Evolutionary conservation across 345 rosid species (phyloP).

Genomic region (Arabidopsis thaliana): DNA sequence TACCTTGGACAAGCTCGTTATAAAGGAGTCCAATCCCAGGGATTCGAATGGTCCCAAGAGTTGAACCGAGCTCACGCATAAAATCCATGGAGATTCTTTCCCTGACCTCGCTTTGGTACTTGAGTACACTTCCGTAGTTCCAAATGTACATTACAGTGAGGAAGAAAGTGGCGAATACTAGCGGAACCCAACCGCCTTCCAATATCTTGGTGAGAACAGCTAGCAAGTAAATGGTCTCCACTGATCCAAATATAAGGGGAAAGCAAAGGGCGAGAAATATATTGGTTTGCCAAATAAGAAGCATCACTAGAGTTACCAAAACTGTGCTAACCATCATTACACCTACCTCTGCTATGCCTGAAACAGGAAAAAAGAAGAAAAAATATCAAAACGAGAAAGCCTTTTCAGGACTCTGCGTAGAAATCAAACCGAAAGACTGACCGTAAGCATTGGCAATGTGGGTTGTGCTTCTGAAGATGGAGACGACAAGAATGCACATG

Average conservation of each 20-base stretch:
- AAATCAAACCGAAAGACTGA: constrained; percentile 38
- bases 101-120: constrained; percentile 90
- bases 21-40: constrained; percentile 90
- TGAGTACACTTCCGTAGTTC: constrained; percentile 95
- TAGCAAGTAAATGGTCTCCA: constrained; percentile 78
- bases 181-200: constrained; percentile 97
- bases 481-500: constrained; percentile 87
- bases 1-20: constrained; percentile 89
- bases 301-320: constrained; percentile 92
- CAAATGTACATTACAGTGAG: constrained; percentile 85
- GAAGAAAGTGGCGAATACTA: constrained; percentile 74
- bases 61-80: constrained; percentile 85
- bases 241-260: constrained; percentile 78
- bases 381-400: background rate
- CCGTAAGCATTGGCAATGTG: constrained; percentile 99
- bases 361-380: constrained; percentile 32
- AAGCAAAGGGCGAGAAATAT: constrained; percentile 77
- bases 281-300: constrained; percentile 94
- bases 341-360: constrained; percentile 98
- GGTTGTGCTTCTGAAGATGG: constrained; percentile 83
- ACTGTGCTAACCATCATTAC: constrained; percentile 91
- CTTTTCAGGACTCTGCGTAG: background rate
- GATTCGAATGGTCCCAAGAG: constrained; percentile 79
- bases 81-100: constrained; percentile 87
- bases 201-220: constrained; percentile 76